Base-by-base conservation (phyloP, 306 rosid genomes). In the Sindora glabra region DNA sequence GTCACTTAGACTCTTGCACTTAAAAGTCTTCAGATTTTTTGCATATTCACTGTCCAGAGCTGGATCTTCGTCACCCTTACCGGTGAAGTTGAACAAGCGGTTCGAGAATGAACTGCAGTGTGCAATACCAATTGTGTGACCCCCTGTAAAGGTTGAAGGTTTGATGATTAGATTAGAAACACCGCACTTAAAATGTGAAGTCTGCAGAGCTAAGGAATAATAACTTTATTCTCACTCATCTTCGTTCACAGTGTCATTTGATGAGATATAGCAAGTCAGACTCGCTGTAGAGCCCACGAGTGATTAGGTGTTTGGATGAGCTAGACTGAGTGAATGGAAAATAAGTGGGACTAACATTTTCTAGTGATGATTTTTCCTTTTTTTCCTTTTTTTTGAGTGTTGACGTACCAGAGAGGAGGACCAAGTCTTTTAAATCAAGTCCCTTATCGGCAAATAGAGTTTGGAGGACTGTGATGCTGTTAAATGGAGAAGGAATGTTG, bases 1-100 rank as follows among this genome's bases (percentile, higher is more conserved):
- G 34, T 29, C 34, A 9, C 8, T 29, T 6, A 4, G 5, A 9
- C 8, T 29, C 8, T 29, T 29, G 5, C 8, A 4, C 48, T 80
- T 74, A 25, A 65, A 32, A 10, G 47, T 65, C 72, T 78, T 78
- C 71, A 78, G 65, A 44, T 56, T 48, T 2, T 37, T 50, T 33
- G 80, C 83, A 14, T 79, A 79, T 1, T 14, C 55, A 1, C 77
- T 1, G 47, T 84, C 14, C 68, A 84, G 46, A 1, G 85, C 73
- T 24, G 85, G 83, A 51, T 78, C 91, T 67, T 78, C 75, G 48
- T 78, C 83, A 3, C 87, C 91, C 47, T 59, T 84, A 26, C 91
- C 81, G 0, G 75, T 78, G 77, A 78, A 81, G 62, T 81, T 81
- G 54, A 69, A 75, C 9, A 75, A 73, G 61, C 87, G 73, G 18